These are phyloP conservation scores for Zea luxurians DNA, from an alignment of 176 grass and related monocot species.

Conservation along the genomic window DNA sequence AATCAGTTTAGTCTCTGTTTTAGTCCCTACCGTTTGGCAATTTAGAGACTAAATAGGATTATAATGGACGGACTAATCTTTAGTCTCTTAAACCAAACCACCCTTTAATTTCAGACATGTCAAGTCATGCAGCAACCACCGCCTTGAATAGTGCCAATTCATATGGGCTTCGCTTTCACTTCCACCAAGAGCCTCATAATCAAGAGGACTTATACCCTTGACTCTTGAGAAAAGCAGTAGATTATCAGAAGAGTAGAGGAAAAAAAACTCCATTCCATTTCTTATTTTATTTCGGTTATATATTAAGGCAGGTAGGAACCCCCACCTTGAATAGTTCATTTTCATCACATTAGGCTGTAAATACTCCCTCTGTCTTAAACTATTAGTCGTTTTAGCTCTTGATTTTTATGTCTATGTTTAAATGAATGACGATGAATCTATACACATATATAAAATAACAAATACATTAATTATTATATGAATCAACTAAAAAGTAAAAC, in stretches of 20 bases:
- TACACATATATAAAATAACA: no score
- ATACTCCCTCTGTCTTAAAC: neutral
- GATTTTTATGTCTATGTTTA: no score
- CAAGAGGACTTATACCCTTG: neutral
- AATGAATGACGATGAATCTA: no score
- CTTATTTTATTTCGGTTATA: slow-evolving; percentile 11
- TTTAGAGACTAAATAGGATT: no score
- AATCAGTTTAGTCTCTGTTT: no score
- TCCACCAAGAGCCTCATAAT: neutral
- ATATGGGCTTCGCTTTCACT: neutral
- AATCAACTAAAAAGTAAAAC: no score
- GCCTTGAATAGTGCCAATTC: neutral
- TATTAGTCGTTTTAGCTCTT: no score
- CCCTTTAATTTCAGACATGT: neutral
- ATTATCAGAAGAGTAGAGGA: neutral
- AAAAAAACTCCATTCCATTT: neutral
- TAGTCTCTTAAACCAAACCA: no score
- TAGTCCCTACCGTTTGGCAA: no score
- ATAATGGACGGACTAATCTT: no score
- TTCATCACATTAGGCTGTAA: neutral
- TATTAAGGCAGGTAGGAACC: neutral
- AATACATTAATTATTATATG: no score
- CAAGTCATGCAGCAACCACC: slow-evolving; percentile 8
- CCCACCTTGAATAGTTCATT: neutral
- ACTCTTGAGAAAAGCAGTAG: neutral